Evolutionary conservation across 164 flowering plant genomes (phyloP).

Genomic region (Vitis amurensis): DNA sequence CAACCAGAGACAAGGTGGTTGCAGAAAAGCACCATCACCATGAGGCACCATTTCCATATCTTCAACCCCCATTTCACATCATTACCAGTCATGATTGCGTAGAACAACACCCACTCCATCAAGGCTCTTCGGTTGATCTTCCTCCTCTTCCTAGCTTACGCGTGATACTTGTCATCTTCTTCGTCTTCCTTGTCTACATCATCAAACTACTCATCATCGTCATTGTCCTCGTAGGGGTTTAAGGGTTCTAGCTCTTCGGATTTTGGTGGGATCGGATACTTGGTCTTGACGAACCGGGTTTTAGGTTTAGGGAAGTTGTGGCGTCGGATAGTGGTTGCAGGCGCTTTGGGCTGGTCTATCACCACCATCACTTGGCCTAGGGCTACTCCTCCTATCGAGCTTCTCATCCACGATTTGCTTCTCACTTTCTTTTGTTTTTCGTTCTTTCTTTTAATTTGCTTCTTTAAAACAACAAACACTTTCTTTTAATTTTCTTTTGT

Average conservation of each 20-base stretch:
- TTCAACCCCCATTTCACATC: conserved; percentile 18
- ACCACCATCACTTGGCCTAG: no score
- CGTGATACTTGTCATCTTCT: conserved; percentile 6
- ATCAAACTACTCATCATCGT: conserved; percentile 4
- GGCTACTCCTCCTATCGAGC: no score
- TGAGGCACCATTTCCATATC: conserved; percentile 49
- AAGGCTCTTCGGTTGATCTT: conserved; percentile 17
- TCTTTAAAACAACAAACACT: no score
- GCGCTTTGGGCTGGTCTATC: no score
- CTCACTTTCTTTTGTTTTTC: no score
- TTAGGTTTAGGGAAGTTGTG: conserved; percentile 41
- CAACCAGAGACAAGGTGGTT: conserved; percentile 46
- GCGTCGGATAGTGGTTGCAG: conserved; percentile 17
- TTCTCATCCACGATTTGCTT: no score
- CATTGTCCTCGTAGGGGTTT: neutral
- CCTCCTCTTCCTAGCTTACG: conserved; percentile 11
- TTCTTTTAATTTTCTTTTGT: no score
- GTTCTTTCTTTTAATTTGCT: no score
- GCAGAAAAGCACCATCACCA: conserved; percentile 37
- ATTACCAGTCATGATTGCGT: conserved; percentile 16
- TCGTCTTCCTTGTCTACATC: conserved; percentile 5
- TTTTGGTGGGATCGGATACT: conserved; percentile 14
- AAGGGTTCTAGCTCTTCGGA: neutral
- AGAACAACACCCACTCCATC: conserved; percentile 23
- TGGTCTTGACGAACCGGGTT: conserved; percentile 29